These are phyloP conservation scores for Metarhizium rileyi DNA, from an alignment of 2,329 filamentous ascomycete species.

Conservation along the genomic window DNA sequence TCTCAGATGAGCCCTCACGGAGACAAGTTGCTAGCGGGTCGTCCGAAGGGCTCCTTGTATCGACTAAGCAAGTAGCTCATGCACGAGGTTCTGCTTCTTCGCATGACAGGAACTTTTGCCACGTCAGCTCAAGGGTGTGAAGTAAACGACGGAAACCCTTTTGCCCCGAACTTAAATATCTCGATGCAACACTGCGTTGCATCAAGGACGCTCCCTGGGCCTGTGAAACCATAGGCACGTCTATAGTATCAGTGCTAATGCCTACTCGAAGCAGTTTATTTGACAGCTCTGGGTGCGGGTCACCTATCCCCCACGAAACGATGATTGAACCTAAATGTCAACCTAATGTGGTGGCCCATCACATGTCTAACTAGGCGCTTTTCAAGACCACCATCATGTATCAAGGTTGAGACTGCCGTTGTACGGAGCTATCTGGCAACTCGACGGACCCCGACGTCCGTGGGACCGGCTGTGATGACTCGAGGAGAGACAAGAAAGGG, in stretches of 20 bases:
- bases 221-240: not conserved
- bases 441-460: not conserved
- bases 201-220: not conserved
- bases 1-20: not conserved
- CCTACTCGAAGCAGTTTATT: not conserved
- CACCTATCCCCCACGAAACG: not conserved
- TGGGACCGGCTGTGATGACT: not conserved
- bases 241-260: no score
- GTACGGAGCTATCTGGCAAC: not conserved
- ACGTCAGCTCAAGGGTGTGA: not conserved
- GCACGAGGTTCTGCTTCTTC: not conserved
- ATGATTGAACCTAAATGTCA: not conserved
- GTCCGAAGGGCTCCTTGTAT: not conserved
- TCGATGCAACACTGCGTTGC: constrained; percentile 2
- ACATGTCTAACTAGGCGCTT: no score
- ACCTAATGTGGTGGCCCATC: no score
- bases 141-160: not conserved
- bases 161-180: constrained; percentile 2
- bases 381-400: no score
- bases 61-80: not conserved
- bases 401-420: no score
- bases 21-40: not conserved
- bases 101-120: not conserved
- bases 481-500: not conserved
- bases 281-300: not conserved